Evolutionary conservation across 2,329 filamentous ascomycete genomes (phyloP), one percentile per base, ranked within the genome.

Genomic region (Colletotrichum melonis): DNA sequence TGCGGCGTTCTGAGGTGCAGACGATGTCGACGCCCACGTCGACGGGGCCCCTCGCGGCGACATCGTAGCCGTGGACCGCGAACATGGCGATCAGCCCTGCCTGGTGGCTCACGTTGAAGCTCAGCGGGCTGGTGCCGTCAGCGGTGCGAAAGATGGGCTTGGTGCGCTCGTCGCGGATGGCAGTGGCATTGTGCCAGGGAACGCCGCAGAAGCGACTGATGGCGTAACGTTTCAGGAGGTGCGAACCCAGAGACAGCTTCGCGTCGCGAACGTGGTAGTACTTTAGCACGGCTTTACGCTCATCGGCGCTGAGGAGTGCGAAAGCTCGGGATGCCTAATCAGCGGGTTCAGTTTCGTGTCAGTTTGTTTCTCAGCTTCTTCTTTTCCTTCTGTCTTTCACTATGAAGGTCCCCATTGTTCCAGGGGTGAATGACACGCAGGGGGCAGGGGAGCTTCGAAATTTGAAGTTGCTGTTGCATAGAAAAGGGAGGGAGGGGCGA

Each of bases 51-150:
- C 46, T 59, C 5, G 30, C 16, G 7, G 55, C 26, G 42, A 49
- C 42, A 5, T 72, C 76, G 77, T 82, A 81, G 24, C 78, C 79
- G 55, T 81, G 79, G 3, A 87, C 83, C 16, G 92, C 92, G 14
- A 93, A 87, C 35, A 95, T 84, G 2, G 89, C 89, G 0, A 95
- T 93, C 19, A 96, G 84, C 1, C 94, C 93, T 9, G 92, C 92
- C 84, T 96, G 94, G 81, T 96, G 94, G 58, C 90, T 92, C 68
- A 95, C 88, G 82, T 96, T 96, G 86, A 96, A 95, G 75, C 84
- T 77, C n/a, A 91, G 80, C 22, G 86, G 82, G 76, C 86, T 83
- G 69, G 72, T 83, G 76, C 77, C 88, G 83, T 80, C 85, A 81
- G 75, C 86, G 84, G 85, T 84, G 79, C 78, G 79, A 79, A 85